Percentiles rank a stretch among this genome's conserved stretches.
Conservation (phyloP, 139 green algal species). For the Chlorella sp. region DNA sequence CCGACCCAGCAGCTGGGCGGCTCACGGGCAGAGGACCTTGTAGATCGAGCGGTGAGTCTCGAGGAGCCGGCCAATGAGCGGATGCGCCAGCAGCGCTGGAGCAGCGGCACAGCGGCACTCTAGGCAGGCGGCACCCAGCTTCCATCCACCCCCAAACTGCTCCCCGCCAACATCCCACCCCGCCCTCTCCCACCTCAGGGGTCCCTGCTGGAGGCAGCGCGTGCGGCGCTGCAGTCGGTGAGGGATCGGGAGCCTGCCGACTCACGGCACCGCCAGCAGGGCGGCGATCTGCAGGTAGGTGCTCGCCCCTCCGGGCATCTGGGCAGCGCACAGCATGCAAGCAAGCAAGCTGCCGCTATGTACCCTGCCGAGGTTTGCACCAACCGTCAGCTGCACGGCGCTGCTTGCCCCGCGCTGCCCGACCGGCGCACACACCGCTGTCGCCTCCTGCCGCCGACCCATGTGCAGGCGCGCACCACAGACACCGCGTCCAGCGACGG, state of each 20-base stretch:
- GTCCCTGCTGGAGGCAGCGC: constrained; percentile 51
- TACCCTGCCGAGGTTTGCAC: too few relatives aligned
- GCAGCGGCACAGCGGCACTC: background rate
- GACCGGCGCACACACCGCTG: too few relatives aligned
- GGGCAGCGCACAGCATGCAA: too few relatives aligned
- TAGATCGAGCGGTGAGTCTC: constrained; percentile 47
- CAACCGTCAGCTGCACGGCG: too few relatives aligned
- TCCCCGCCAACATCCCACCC: too few relatives aligned
- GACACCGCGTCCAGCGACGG: background rate
- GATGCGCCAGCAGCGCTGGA: background rate
- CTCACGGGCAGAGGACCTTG: constrained; percentile 44
- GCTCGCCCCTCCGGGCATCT: too few relatives aligned
- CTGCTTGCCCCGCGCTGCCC: too few relatives aligned
- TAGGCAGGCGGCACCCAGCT: too few relatives aligned
- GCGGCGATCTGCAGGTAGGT: background rate
- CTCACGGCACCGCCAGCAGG: constrained; percentile 12
- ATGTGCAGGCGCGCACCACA: background rate
- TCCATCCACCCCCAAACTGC: too few relatives aligned
- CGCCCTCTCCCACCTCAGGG: constrained; percentile 18
- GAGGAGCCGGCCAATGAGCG: background rate
- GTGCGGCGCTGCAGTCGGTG: constrained; percentile 48
- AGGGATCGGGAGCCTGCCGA: constrained; percentile 34
- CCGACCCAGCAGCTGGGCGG: constrained; percentile 3
- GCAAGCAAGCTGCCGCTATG: too few relatives aligned
- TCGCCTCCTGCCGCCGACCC: too few relatives aligned